Conservation (phyloP, 768 basidiomycete species). For the Melanogaster broomeanus region DNA sequence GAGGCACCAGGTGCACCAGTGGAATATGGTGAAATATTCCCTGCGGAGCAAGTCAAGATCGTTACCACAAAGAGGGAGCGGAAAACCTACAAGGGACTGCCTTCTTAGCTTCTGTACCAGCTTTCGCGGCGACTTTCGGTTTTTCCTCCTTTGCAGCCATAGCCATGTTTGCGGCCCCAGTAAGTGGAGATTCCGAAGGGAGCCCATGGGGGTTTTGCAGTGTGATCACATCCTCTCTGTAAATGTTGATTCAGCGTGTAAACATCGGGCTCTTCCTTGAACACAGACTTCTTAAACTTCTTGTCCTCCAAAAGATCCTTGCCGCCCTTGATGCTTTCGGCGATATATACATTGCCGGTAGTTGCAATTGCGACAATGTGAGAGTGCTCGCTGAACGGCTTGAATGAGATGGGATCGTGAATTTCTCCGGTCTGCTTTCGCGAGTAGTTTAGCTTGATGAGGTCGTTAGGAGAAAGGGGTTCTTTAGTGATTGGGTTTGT, state of each 20-base stretch:
- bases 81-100: conserved; percentile 62
- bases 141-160: conserved; percentile 33
- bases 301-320: conserved; percentile 85
- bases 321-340: conserved; percentile 86
- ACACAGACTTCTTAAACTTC: conserved; percentile 79
- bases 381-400: conserved; percentile 94
- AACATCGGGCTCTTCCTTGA: background rate
- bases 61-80: background rate
- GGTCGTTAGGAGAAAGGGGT: conserved; percentile 65
- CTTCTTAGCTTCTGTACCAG: conserved; percentile 47
- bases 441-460: conserved; percentile 80
- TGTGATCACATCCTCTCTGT: conserved; percentile 87
- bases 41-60: conserved; percentile 37
- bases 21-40: conserved; percentile 91
- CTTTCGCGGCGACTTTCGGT: conserved; percentile 30
- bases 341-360: conserved; percentile 91
- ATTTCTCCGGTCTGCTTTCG: conserved; percentile 85
- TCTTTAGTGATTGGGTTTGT: conserved; percentile 77
- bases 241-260: background rate
- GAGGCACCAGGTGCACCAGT: conserved; percentile 90
- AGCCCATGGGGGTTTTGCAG: conserved; percentile 89
- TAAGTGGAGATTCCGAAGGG: conserved; percentile 53
- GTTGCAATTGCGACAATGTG: conserved; percentile 89
- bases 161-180: conserved; percentile 27
- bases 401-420: conserved; percentile 97